Evolutionary conservation across 805 yeast genomes (phyloP), one percentile per base, ranked within the genome.

Genomic region (Metschnikowia lochheadii): DNA sequence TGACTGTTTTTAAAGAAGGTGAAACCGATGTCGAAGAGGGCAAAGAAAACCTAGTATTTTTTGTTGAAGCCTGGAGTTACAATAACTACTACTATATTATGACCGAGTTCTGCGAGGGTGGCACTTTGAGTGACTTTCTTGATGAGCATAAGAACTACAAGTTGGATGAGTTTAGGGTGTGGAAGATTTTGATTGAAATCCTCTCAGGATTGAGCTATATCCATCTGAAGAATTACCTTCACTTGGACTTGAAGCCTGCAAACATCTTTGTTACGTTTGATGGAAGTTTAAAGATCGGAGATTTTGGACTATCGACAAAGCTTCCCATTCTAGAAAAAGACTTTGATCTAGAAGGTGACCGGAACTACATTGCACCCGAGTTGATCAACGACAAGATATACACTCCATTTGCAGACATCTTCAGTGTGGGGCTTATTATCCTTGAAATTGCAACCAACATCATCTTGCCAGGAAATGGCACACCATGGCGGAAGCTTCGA

Each of bases 361-460:
- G 98, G 48, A 96, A 92, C 65, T 94, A 94, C 68, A 94, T 94
- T 68, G 98, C 99, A 0, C 99, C 99, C 1, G 99, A 94, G 66
- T 84, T 94, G 21, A 84, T 94, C 49, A 82, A 90, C 33, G 82
- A 79, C 41, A 90, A 89, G 63, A 78, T 80, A 40, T 94, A 94
- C 64, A 90, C 89, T 38, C 88, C 86, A 58, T 90, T 92, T 48
- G 98, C 98, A 0, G 99, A 94, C 65, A 84, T 94, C 3, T 94
- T 94, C 65, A 87, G 96, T n/a, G 78, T 91, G 45, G 99, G 99
- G 0, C 74, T 94, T 51, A 87, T 94, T 56, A 86, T 94, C 75
- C 86, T 94, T 45, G 99, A 94, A 66, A 86, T 89, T 59, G 98
- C 99, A 2, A 96, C 98, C 1, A 94, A 94, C 68, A 91, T 94